These are phyloP conservation scores for Chlamydomonas sp. DNA, from an alignment of 139 green algal genomes.

Conservation along the genomic window DNA sequence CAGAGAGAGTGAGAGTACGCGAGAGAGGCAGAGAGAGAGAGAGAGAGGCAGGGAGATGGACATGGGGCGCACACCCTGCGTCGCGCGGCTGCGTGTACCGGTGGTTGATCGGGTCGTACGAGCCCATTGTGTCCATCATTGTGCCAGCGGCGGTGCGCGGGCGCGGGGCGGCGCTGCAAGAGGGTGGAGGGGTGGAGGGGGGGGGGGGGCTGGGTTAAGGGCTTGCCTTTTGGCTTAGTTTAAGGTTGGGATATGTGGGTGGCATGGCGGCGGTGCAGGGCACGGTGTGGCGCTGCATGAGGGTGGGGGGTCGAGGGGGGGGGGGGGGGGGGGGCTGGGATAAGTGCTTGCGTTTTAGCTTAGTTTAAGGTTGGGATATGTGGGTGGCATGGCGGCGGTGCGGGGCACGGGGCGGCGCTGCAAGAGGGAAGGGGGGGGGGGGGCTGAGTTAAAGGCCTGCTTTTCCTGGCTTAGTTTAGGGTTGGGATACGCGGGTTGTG, in stretches of 20 bases:
- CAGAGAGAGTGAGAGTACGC: not conserved
- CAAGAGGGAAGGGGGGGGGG: not conserved
- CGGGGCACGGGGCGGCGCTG: not conserved
- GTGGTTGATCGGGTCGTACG: constrained; percentile 12
- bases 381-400: not conserved
- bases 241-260: not conserved
- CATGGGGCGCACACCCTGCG: too few relatives aligned
- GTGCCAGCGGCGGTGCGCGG: too few relatives aligned
- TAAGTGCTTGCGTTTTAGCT: constrained; percentile 1
- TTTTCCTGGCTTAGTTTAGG: too few relatives aligned
- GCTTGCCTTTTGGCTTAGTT: constrained; percentile 7
- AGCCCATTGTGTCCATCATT: too few relatives aligned
- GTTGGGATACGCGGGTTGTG: too few relatives aligned
- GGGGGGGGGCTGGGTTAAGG: not conserved
- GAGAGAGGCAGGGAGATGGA: not conserved
- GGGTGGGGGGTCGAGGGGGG: too few relatives aligned
- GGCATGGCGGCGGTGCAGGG: too few relatives aligned
- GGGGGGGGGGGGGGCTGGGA: not conserved
- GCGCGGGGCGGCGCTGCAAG: too few relatives aligned
- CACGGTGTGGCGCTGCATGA: too few relatives aligned
- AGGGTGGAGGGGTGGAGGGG: not conserved
- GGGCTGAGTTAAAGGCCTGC: too few relatives aligned
- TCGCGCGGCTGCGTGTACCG: not conserved
- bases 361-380: constrained; percentile 1
- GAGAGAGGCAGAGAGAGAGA: not conserved